Percentiles rank a stretch among this genome's conserved stretches.
phyloP scores from a whole-genome alignment of 306 rosid genomes.

The Fragaria vesca region DNA sequence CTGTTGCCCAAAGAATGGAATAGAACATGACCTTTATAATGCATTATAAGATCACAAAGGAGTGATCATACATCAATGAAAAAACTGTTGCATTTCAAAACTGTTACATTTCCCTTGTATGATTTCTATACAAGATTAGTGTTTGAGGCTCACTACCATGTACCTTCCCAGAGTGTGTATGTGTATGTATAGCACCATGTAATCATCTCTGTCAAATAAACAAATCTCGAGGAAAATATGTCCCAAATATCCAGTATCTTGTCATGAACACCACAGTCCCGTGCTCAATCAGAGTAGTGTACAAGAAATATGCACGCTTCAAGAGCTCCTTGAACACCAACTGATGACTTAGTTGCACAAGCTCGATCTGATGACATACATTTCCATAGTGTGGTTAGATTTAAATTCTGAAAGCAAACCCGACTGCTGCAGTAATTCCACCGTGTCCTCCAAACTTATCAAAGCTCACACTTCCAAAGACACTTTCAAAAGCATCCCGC shows the following conservation, averaged over 20 bases:
- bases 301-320: conserved; percentile 1
- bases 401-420: conserved; percentile 17
- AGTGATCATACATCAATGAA: conserved; percentile 6
- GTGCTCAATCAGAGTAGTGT: conserved; percentile 13
- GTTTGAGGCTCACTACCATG: not conserved
- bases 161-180: not conserved
- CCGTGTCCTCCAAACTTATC: not conserved
- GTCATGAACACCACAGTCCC: not conserved
- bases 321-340: conserved; percentile 3
- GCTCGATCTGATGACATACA: conserved; percentile 22
- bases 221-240: not conserved
- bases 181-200: conserved; percentile 2
- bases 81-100: not conserved
- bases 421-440: not conserved
- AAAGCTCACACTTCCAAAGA: not conserved
- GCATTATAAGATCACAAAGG: not conserved
- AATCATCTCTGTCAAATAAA: not conserved
- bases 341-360: conserved; percentile 13
- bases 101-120: not conserved
- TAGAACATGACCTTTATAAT: not conserved
- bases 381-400: not conserved
- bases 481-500: not conserved
- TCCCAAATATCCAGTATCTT: not conserved
- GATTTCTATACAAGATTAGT: conserved; percentile 14
- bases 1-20: conserved; percentile 3